phyloP scores from a whole-genome alignment of 352 stramenopile genomes.

The Thalassiosira mediterranea region DNA sequence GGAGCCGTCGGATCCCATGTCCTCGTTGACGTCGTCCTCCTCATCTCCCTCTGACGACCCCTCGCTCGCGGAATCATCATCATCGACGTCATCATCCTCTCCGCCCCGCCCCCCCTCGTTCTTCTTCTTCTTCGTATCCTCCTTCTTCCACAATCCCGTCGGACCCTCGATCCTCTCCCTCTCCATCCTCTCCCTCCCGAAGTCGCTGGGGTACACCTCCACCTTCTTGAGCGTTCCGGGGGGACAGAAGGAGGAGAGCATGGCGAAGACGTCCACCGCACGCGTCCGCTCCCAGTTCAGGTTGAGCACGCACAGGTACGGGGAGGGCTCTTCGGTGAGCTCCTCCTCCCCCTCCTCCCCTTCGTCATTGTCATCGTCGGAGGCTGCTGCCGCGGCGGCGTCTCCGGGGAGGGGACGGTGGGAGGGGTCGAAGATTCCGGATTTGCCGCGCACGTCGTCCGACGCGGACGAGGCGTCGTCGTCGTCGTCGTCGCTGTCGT shows the following conservation, averaged over 20 bases:
- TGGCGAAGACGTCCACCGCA: conserved; percentile 93
- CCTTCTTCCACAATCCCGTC: conserved; percentile 76
- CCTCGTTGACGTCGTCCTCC: conserved; percentile 38
- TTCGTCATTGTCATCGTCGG: neutral
- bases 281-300: conserved; percentile 96
- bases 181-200: conserved; percentile 92
- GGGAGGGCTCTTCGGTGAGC: conserved; percentile 56
- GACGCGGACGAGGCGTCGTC: conserved; percentile 21
- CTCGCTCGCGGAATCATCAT: neutral
- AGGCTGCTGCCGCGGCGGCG: neutral
- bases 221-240: conserved; percentile 90
- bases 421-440: conserved; percentile 73
- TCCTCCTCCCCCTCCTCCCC: conserved; percentile 50
- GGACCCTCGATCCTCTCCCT: conserved; percentile 67
- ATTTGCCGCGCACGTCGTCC: conserved; percentile 55
- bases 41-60: conserved; percentile 34
- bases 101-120: conserved; percentile 41
- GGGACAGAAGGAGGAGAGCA: conserved; percentile 93
- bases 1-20: neutral
- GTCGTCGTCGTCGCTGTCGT: conserved; percentile 36
- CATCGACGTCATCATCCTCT: conserved; percentile 2
- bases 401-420: conserved; percentile 30
- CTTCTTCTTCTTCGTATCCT: conserved; percentile 55
- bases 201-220: conserved; percentile 95
- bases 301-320: conserved; percentile 92